Base-by-base conservation (phyloP, 805 yeast genomes). In the Lipomyces yamadae region DNA sequence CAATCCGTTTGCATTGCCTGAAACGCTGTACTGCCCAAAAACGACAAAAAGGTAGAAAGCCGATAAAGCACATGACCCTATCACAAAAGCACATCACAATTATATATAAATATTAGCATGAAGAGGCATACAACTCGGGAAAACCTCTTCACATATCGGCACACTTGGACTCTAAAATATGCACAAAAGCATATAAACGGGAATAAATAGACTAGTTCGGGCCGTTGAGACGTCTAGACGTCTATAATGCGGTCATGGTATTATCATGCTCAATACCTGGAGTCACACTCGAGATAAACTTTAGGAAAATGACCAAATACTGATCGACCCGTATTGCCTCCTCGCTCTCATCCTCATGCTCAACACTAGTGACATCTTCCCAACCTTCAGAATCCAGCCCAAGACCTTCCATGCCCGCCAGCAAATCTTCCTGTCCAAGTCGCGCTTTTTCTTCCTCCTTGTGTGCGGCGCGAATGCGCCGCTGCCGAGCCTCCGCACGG, bases 251-350 rank as follows among this genome's bases (percentile, higher is more conserved):
- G 77, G 92, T 93, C 98, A 94, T 95, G n/a, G 99, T 95, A 76
- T 92, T 92, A 74, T 95, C 99, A 78, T 94, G 96, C 79, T 94
- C 97, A 64, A 95, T 93, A 18, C 98, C 97, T 0, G 99, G 99
- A 0, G 97, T 93, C 7, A 95, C 98, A 80, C 98, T 91, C 7
- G 98, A 90, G 58, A 95, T 94, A 75, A 95, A 95, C 79, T 95
- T 95, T 74, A 95, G 82, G 77, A 95, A 95, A 15, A 94, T 88
- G 48, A 95, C 83, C 71, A 95, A 79, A 76, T 95, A 95, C 76
- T 93, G 98, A 76, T 95, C 98, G 1, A 89, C 98, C 37, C 97
- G 83, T 6, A 94, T 82, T 24, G 86, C 83, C 69, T 84, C 85
- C 74, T 87, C 90, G 88, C 89, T 86, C 30, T 84, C 88, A 15